phyloP scores from a whole-genome alignment of 2,329 filamentous ascomycete species.

The Cordyceps javanica region DNA sequence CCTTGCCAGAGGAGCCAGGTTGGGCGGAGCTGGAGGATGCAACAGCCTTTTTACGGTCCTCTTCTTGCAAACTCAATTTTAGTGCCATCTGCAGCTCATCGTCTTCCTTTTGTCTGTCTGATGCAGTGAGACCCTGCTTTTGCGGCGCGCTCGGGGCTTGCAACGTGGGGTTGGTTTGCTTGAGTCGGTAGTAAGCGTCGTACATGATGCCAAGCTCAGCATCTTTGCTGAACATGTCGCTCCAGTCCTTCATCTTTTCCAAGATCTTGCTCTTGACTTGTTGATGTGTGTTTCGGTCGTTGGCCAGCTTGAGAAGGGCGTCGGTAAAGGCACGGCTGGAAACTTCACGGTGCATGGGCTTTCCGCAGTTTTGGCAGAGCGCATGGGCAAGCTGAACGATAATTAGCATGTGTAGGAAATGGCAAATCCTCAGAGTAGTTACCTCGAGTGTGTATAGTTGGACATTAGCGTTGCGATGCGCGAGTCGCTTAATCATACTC shows the following conservation, averaged over 20 bases:
- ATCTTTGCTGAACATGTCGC: conserved; percentile 85
- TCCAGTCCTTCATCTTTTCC: conserved; percentile 94
- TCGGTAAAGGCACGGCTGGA: conserved; percentile 92
- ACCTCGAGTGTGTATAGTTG: conserved; percentile 92
- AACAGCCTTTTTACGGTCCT: conserved; percentile 53
- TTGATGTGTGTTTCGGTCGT: conserved; percentile 90
- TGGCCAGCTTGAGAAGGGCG: conserved; percentile 80
- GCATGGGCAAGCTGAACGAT: conserved; percentile 70
- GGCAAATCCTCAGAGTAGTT: background rate
- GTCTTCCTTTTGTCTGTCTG: conserved; percentile 91
- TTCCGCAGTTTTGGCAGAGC: conserved; percentile 85
- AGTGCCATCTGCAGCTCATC: conserved; percentile 96
- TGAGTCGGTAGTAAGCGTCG: conserved; percentile 83
- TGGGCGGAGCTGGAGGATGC: conserved; percentile 27
- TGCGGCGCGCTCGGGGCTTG: conserved; percentile 88
- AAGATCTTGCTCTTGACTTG: conserved; percentile 97
- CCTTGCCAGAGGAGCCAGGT: conserved; percentile 32
- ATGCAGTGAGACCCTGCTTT: conserved; percentile 84
- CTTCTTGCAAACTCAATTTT: conserved; percentile 86
- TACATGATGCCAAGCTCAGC: conserved; percentile 96
- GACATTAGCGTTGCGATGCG: conserved; percentile 91
- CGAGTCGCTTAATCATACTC: conserved; percentile 84
- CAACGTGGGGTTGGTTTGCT: conserved; percentile 77
- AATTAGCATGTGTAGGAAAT: conserved; percentile 12
- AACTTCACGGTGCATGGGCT: conserved; percentile 80